Evolutionary conservation across 2,329 filamentous ascomycete species (phyloP).

Genomic region (Dactylellina sp.): DNA sequence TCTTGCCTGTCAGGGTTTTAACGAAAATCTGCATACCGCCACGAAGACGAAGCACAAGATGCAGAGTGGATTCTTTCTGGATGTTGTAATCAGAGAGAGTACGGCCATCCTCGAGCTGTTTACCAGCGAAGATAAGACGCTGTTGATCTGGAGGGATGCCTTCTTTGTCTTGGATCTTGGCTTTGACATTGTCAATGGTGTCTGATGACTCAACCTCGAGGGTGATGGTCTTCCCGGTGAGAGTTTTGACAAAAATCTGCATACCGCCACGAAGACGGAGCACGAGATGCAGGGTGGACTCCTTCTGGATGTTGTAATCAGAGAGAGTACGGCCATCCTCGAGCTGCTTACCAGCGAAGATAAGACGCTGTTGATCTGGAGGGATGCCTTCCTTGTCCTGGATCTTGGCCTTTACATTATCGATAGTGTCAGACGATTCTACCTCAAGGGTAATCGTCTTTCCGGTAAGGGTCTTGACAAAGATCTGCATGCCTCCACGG

Average conservation of each 20-base stretch:
- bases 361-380: slow-evolving; percentile 93
- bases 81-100: slow-evolving; percentile 97
- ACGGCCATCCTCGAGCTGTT: slow-evolving; percentile 91
- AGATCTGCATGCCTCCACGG: slow-evolving; percentile 86
- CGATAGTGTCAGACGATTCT: slow-evolving; percentile 80
- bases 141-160: slow-evolving; percentile 96
- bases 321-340: slow-evolving; percentile 80
- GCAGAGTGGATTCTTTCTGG: slow-evolving; percentile 87
- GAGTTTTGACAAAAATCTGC: slow-evolving; percentile 60
- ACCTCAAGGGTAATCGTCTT: slow-evolving; percentile 75
- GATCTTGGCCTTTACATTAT: slow-evolving; percentile 97
- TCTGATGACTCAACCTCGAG: slow-evolving; percentile 89
- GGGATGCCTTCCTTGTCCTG: slow-evolving; percentile 98
- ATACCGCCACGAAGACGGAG: slow-evolving; percentile 60
- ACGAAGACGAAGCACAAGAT: slow-evolving; percentile 82
- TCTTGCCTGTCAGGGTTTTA: slow-evolving; percentile 82
- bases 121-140: slow-evolving; percentile 91
- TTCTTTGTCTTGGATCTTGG: slow-evolving; percentile 83
- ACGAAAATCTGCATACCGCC: slow-evolving; percentile 89
- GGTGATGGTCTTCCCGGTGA: slow-evolving; percentile 87
- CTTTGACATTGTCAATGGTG: slow-evolving; percentile 94
- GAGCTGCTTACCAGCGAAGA: slow-evolving; percentile 95
- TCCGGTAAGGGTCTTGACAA: slow-evolving; percentile 83
- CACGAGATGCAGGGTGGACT: slow-evolving; percentile 73
- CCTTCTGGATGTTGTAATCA: slow-evolving; percentile 98